Percentiles rank a stretch among this genome's conserved stretches.
These are phyloP conservation scores for Umbelopsis isabellina DNA, from an alignment of 192 early-diverging fungal species.

Conservation along the genomic window DNA sequence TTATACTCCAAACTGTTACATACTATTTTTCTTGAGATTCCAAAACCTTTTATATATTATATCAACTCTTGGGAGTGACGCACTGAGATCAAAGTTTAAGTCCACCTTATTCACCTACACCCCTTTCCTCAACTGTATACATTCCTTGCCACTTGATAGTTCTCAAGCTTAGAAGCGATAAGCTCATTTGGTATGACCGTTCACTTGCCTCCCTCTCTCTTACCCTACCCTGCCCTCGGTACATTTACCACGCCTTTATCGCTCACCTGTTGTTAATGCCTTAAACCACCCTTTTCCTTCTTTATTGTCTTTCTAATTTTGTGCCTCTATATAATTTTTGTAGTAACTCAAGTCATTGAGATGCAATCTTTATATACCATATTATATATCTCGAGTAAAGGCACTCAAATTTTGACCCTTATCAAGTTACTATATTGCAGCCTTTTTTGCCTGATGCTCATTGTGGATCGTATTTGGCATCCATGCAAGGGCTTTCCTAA, in stretches of 20 bases:
- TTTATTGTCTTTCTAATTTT: neutral
- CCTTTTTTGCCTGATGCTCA: too few relatives aligned
- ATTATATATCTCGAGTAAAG: too few relatives aligned
- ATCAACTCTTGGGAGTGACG: too few relatives aligned
- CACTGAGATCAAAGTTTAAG: too few relatives aligned
- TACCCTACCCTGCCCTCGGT: neutral
- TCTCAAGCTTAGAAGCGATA: neutral
- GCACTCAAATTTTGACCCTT: too few relatives aligned
- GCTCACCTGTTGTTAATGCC: neutral
- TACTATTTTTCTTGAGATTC: neutral
- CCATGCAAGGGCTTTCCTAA: too few relatives aligned
- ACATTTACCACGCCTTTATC: neutral
- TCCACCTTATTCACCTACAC: neutral
- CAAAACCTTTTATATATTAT: neutral
- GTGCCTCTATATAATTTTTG: too few relatives aligned
- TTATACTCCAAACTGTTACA: conserved; percentile 1
- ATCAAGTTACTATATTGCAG: too few relatives aligned
- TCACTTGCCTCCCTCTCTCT: neutral
- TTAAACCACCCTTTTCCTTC: neutral
- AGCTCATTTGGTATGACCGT: neutral
- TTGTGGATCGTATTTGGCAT: too few relatives aligned
- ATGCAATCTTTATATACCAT: too few relatives aligned
- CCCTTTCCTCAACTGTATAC: conserved; percentile 1
- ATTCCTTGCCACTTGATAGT: neutral
- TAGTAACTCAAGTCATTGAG: too few relatives aligned